These are phyloP conservation scores for Buddleja alternifolia DNA, from an alignment of 257 asterid species.

Conservation along the genomic window DNA sequence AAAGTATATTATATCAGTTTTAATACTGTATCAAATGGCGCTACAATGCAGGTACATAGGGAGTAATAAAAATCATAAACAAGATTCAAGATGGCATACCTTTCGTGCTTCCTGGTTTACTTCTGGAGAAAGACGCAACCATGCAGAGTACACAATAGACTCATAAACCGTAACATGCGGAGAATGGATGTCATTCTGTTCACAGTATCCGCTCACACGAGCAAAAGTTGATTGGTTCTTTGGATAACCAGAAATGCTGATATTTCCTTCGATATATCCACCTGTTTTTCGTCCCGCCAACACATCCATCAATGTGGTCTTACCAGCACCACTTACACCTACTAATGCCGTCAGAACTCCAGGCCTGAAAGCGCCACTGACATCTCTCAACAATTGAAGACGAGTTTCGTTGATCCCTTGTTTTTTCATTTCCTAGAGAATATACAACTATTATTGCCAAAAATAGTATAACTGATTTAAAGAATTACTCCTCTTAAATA, in stretches of 20 bases:
- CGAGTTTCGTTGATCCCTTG: constrained; percentile 70
- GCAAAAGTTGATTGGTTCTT: constrained; percentile 88
- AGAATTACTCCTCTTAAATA: no score
- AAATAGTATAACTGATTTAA: no score
- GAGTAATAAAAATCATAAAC: not conserved
- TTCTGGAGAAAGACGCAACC: constrained; percentile 89
- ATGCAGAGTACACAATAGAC: constrained; percentile 81
- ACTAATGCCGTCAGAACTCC: constrained; percentile 87
- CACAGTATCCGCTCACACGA: constrained; percentile 86
- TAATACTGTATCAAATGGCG: no score
- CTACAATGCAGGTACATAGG: no score
- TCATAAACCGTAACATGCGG: constrained; percentile 86
- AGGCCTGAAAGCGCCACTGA: constrained; percentile 87
- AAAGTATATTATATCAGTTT: no score
- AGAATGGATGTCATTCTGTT: constrained; percentile 89
- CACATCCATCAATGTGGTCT: constrained; percentile 89
- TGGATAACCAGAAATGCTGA: constrained; percentile 82
- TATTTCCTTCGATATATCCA: constrained; percentile 73
- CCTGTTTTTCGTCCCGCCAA: constrained; percentile 91
- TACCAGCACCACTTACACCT: constrained; percentile 94
- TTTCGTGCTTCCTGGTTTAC: constrained; percentile 52
- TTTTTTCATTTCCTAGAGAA: constrained; percentile 74
- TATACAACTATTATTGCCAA: not conserved
- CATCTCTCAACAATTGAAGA: constrained; percentile 74
- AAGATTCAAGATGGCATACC: constrained; percentile 36